These are phyloP conservation scores for Helicocarpus griseus DNA, from an alignment of 2,329 filamentous ascomycete species.

Conservation along the genomic window DNA sequence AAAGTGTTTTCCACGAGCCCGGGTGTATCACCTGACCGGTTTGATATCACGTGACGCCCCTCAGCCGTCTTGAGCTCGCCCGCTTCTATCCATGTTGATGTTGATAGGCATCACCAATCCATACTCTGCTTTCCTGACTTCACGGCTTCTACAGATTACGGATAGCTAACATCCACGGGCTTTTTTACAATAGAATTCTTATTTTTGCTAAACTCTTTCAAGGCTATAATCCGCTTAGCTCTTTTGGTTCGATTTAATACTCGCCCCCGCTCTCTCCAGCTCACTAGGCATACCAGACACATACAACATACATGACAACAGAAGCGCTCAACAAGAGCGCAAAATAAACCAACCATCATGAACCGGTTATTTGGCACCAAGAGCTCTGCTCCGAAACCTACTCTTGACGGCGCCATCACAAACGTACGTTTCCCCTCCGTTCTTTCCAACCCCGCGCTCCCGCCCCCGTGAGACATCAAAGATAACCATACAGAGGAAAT, in stretches of 20 bases:
- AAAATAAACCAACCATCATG: conserved; percentile 54
- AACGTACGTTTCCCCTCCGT: conserved; percentile 47
- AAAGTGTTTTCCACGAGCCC: no score
- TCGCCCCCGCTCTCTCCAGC: not conserved
- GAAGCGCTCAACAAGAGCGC: not conserved
- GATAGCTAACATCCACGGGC: not conserved
- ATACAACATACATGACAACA: not conserved
- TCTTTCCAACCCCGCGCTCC: not conserved
- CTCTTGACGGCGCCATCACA: conserved; percentile 69
- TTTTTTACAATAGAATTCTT: not conserved
- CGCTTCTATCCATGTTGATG: not conserved
- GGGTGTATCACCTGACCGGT: no score
- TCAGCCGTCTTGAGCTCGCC: no score
- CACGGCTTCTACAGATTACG: not conserved
- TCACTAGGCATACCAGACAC: not conserved
- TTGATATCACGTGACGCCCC: no score
- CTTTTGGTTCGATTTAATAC: not conserved
- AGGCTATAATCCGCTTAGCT: not conserved
- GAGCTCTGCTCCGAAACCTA: conserved; percentile 79
- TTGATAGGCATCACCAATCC: not conserved
- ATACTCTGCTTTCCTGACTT: not conserved
- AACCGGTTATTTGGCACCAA: conserved; percentile 92
- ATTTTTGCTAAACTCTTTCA: not conserved
- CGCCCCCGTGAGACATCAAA: not conserved
- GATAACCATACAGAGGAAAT: not conserved